A percentile compares a stretch with the other conserved stretches of the same genome.
These are phyloP conservation scores for Ustanciosporium gigantosporum DNA, from an alignment of 1,284 basidiomycete genomes.

Conservation along the genomic window DNA sequence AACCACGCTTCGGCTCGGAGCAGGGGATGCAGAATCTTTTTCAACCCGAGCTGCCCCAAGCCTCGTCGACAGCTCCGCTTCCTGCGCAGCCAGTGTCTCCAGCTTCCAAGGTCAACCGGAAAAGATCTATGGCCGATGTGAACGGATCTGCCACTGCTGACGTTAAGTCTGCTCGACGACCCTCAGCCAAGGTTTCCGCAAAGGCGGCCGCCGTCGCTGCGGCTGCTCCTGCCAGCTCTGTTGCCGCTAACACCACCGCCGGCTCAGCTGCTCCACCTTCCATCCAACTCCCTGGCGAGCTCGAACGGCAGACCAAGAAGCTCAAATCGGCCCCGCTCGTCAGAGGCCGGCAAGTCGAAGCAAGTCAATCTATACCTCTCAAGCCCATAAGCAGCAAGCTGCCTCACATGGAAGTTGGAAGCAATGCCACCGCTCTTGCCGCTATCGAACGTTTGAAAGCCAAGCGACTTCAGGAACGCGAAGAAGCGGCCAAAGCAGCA, in stretches of 20 bases:
- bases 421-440: constrained; percentile 46
- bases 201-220: constrained; percentile 9
- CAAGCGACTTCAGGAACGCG: constrained; percentile 26
- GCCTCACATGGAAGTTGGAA: constrained; percentile 50
- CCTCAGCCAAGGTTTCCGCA: constrained; percentile 1
- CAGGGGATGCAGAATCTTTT: background rate
- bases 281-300: background rate
- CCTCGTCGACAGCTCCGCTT: background rate
- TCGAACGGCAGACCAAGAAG: constrained; percentile 24
- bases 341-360: too few relatives aligned
- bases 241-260: background rate
- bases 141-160: background rate
- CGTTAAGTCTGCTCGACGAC: constrained; percentile 1
- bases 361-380: constrained; percentile 6
- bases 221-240: background rate
- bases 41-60: background rate
- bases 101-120: background rate
- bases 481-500: constrained; percentile 29
- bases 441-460: constrained; percentile 45
- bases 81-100: background rate
- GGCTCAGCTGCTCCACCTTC: background rate
- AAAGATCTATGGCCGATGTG: background rate
- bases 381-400: constrained; percentile 25
- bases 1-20: background rate
- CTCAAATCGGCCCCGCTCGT: constrained; percentile 9